Evolutionary conservation across 345 rosid genomes (phyloP).

Genomic region (Psidium friedrichsthalianum): DNA sequence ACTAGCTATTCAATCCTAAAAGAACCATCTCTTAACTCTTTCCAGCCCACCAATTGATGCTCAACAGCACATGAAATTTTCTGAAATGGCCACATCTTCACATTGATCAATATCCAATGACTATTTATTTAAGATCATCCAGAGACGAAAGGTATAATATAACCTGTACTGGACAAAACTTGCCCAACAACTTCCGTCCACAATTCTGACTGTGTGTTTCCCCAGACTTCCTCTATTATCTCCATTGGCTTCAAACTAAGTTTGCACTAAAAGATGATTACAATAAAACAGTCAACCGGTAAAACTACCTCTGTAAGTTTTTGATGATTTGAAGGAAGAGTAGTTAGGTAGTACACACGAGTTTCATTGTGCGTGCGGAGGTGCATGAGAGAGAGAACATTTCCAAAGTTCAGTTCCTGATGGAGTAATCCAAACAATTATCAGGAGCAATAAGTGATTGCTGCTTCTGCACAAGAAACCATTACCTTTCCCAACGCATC

Average conservation of each 20-base stretch:
- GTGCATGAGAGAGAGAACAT: neutral
- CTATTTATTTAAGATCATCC: neutral
- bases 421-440: neutral
- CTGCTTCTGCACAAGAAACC: neutral
- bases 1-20: conserved; percentile 69
- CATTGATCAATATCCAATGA: neutral
- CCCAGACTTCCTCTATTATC: conserved; percentile 69
- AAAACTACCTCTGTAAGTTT: neutral
- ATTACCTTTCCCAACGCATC: neutral
- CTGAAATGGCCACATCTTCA: conserved; percentile 19
- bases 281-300: neutral
- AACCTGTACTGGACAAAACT: conserved; percentile 57
- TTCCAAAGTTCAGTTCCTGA: neutral
- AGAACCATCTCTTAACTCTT: conserved; percentile 62
- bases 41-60: conserved; percentile 72
- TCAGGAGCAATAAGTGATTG: neutral
- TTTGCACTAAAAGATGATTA: neutral
- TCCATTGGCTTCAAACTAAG: conserved; percentile 9
- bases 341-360: neutral
- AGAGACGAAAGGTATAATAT: neutral
- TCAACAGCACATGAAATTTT: conserved; percentile 59
- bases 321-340: neutral
- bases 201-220: conserved; percentile 57
- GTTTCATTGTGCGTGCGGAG: neutral
- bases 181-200: conserved; percentile 62